Base-by-base conservation (phyloP, 2,329 filamentous ascomycete genomes). In the Claviceps spartinae region DNA sequence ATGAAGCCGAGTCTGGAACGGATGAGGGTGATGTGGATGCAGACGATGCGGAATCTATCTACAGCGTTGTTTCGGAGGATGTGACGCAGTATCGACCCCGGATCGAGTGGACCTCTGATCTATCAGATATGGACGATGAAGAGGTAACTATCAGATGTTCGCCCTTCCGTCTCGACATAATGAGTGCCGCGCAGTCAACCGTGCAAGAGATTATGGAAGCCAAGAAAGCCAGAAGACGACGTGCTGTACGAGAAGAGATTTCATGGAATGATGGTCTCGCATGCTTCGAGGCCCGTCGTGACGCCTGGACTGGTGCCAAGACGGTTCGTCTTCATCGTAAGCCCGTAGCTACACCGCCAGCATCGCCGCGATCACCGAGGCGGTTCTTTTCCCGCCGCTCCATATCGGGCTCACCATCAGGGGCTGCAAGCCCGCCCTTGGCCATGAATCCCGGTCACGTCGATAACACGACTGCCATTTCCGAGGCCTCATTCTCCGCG, bases 231-330 rank as follows among this genome's bases (percentile, higher is more conserved):
- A 76, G 74, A 55, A 73, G 78, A 43, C 73, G 81, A 51, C 77
- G 73, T 58, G 76, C 73, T 48, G 63, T 79, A 48, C 76, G 79
- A 55, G 79, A 81, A 52, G 84, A 87, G 69, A 77, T 82, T 69
- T 65, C 72, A 34, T 94, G 86, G 83, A 97, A 96, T 61, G 74
- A 83, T 40, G 91, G 91, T 0, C 65, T 96, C 52, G 78, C 82
- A n/a, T 85, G 85, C 64, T 97, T 88, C 68, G 78, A 83, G 54
- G 79, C 83, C 34, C 75, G 87, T 54, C 78, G 90, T 48, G 82
- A 95, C 68, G 82, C 81, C 6, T 97, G 91, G 91, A 91, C 89
- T 1, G 84, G 86, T 36, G 90, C 88, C 36, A 78, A 77, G 56
- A 76, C 72, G 11, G 77, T 76, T 38, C 75, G 75, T 47, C 65